Evolutionary conservation across 2,329 filamentous ascomycete genomes (phyloP).

Genomic region (Chrysosporium queenslandicum): DNA sequence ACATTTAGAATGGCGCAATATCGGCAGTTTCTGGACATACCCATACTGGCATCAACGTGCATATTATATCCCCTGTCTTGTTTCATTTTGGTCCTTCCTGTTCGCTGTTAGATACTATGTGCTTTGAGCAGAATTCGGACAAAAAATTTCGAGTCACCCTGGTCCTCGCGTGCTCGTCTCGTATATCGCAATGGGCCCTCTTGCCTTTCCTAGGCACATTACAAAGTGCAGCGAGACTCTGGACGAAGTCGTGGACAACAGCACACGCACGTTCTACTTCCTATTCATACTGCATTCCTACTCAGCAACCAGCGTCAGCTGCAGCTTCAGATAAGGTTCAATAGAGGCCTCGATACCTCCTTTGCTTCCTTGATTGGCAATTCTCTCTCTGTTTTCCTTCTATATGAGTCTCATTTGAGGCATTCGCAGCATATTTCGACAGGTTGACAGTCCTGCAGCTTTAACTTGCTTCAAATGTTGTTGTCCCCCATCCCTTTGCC

Average conservation of each 20-base stretch:
- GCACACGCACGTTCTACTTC: not conserved
- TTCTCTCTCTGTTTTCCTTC: too few relatives aligned
- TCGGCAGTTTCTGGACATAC: slow-evolving; percentile 6
- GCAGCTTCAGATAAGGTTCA: not conserved
- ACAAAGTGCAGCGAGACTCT: not conserved
- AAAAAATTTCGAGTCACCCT: slow-evolving; percentile 6
- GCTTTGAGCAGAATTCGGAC: slow-evolving; percentile 9
- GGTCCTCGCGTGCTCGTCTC: not conserved
- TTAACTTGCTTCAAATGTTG: too few relatives aligned
- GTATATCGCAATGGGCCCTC: slow-evolving; percentile 1
- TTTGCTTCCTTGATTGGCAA: too few relatives aligned
- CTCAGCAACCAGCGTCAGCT: not conserved
- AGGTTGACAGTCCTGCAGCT: too few relatives aligned
- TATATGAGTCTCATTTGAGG: too few relatives aligned
- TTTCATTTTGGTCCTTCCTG: not conserved
- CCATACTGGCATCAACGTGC: not conserved
- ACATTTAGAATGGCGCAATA: slow-evolving; percentile 10
- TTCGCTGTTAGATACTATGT: slow-evolving; percentile 5
- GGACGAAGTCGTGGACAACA: slow-evolving; percentile 5
- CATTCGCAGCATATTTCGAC: too few relatives aligned
- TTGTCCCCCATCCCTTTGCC: too few relatives aligned
- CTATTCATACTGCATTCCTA: not conserved
- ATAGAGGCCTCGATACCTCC: too few relatives aligned
- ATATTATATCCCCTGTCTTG: slow-evolving; percentile 2
- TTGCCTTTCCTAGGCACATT: not conserved